Percentiles rank a stretch among this genome's conserved stretches.
These are phyloP conservation scores for Verticillium zaregamsianum DNA, from an alignment of 2,329 filamentous ascomycete genomes.

Conservation along the genomic window DNA sequence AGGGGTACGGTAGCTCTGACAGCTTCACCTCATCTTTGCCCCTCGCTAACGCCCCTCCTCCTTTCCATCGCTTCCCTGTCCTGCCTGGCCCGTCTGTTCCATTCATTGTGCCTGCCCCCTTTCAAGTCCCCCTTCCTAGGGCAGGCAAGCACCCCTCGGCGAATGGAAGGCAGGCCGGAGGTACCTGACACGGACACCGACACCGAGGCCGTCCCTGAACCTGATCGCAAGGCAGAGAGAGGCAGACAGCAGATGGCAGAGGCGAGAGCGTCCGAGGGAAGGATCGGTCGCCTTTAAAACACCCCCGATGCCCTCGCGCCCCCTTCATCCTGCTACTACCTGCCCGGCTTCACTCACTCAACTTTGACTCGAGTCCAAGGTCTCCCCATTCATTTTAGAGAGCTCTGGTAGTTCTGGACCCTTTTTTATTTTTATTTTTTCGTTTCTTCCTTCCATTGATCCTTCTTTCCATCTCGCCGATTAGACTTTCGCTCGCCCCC, in stretches of 20 bases:
- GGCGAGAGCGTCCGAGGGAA: neutral
- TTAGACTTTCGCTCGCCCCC: neutral
- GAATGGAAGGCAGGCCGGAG: neutral
- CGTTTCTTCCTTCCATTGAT: neutral
- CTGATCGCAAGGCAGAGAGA: neutral
- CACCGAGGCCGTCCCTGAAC: neutral
- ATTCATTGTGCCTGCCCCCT: neutral
- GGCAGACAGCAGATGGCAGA: neutral
- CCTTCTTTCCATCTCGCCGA: neutral
- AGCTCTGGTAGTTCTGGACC: constrained; percentile 1
- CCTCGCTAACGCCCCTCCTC: neutral
- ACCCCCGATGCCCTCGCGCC: neutral
- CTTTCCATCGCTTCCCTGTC: neutral
- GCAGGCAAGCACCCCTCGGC: neutral
- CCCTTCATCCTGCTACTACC: neutral
- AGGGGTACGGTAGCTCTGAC: constrained; percentile 3
- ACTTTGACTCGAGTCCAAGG: neutral
- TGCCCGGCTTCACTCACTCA: neutral
- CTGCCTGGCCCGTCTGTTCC: neutral
- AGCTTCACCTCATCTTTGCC: constrained; percentile 2
- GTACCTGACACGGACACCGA: neutral
- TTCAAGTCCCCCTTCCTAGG: neutral
- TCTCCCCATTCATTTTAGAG: neutral
- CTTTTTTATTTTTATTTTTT: constrained; percentile 4
- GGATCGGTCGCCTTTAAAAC: neutral